A percentile compares a stretch with the other conserved stretches of the same genome.
Evolutionary conservation across 2,329 filamentous ascomycete species (phyloP).

Genomic region (Colletotrichum sp.): DNA sequence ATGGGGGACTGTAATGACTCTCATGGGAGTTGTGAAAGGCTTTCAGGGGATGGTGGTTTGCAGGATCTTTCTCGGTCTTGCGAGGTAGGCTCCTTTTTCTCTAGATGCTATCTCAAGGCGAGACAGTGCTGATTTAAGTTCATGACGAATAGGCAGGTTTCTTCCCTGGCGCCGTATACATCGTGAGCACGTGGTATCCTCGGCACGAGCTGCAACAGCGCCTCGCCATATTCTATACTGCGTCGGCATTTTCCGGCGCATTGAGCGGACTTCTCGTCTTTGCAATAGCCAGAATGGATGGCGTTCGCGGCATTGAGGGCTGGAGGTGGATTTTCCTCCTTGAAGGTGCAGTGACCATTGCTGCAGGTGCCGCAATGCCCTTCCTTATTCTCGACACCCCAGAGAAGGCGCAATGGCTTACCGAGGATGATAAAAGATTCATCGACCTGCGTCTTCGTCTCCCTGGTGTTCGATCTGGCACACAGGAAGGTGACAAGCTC

Average conservation of each 20-base stretch:
- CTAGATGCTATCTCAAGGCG: not conserved
- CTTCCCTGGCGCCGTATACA: constrained; percentile 33
- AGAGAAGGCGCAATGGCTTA: constrained; percentile 32
- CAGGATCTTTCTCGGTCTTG: not conserved
- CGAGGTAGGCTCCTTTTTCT: not conserved
- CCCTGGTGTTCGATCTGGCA: not conserved
- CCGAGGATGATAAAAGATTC: constrained; percentile 38
- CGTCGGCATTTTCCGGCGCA: constrained; percentile 47
- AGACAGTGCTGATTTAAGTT: not conserved
- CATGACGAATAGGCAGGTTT: constrained; percentile 21
- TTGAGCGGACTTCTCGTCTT: constrained; percentile 52
- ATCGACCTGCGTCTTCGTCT: constrained; percentile 11
- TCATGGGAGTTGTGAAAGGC: constrained; percentile 16
- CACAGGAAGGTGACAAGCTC: constrained; percentile 27
- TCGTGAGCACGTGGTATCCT: constrained; percentile 33
- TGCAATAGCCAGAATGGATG: constrained; percentile 52
- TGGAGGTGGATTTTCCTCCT: constrained; percentile 60
- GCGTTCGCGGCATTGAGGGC: constrained; percentile 48
- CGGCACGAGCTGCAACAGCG: constrained; percentile 31
- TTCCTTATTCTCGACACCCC: constrained; percentile 40
- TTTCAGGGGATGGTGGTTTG: constrained; percentile 26
- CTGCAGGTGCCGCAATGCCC: constrained; percentile 46
- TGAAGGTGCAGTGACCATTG: constrained; percentile 27
- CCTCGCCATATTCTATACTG: constrained; percentile 38
- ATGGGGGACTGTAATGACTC: constrained; percentile 25